Percentiles rank a stretch among this genome's conserved stretches.
Conservation (phyloP, 345 rosid species). For the Eucalyptus viminalis region DNA sequence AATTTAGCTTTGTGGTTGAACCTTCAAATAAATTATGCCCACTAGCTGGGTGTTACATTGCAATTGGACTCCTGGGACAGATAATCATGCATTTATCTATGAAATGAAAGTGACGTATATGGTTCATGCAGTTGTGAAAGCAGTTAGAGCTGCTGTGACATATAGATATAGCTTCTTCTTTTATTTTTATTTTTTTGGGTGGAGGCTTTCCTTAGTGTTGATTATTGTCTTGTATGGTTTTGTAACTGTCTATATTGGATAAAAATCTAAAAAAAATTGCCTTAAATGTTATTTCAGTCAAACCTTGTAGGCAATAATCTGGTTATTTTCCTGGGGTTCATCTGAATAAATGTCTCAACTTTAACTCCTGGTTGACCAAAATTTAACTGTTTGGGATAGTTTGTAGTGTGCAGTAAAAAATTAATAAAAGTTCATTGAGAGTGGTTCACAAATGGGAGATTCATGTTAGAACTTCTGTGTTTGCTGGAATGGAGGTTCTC, state of each 20-base stretch:
- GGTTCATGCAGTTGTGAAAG: not conserved
- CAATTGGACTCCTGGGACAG: not conserved
- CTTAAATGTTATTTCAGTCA: not conserved
- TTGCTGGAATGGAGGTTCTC: not conserved
- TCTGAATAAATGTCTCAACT: not conserved
- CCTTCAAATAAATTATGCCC: not conserved
- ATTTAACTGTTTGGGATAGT: not conserved
- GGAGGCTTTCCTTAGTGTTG: not conserved
- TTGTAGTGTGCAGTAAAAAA: not conserved
- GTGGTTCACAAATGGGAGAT: not conserved
- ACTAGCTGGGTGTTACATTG: not conserved
- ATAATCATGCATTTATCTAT: not conserved
- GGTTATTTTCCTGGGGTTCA: not conserved
- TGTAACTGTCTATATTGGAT: not conserved
- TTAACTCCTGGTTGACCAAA: not conserved
- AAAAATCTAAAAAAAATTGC: not conserved
- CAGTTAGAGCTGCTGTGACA: not conserved
- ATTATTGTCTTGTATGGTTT: not conserved
- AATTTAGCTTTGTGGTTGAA: not conserved
- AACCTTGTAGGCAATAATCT: not conserved
- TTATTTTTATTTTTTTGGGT: not conserved
- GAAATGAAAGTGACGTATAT: not conserved
- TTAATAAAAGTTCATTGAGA: not conserved
- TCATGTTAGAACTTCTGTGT: not conserved
- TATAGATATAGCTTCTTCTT: not conserved